These are phyloP conservation scores for Hemileia vastatrix DNA, from an alignment of 1,284 basidiomycete genomes.

Conservation along the genomic window DNA sequence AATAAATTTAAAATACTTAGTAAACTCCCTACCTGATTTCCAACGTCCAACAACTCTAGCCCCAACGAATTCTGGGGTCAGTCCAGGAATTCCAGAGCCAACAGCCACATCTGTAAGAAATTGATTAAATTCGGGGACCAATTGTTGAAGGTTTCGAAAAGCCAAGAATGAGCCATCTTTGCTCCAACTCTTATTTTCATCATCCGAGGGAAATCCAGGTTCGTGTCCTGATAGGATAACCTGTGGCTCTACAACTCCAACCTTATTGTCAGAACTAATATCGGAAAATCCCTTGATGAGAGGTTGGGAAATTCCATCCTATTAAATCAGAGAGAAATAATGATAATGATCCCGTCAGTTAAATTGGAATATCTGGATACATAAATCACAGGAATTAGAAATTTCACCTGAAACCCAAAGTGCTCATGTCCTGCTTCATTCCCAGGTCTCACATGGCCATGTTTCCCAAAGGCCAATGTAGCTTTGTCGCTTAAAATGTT, in stretches of 20 bases:
- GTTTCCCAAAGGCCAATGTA: neutral
- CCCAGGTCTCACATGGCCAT: constrained; percentile 19
- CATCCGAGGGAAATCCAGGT: too few relatives aligned
- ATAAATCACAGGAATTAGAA: neutral
- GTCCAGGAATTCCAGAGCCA: neutral
- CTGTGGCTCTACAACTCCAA: constrained; percentile 16
- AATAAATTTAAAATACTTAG: neutral
- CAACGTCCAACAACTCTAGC: constrained; percentile 23
- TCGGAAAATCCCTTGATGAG: constrained; percentile 6
- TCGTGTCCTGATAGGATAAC: constrained; percentile 20
- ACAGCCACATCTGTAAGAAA: constrained; percentile 14
- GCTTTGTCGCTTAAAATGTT: neutral
- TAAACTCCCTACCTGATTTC: constrained; percentile 16
- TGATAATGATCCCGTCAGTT: neutral
- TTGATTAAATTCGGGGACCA: constrained; percentile 18
- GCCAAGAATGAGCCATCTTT: constrained; percentile 20
- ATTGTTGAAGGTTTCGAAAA: constrained; percentile 17
- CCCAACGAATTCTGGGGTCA: constrained; percentile 19
- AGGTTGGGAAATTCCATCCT: constrained; percentile 21
- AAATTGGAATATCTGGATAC: neutral
- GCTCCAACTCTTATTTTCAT: constrained; percentile 6
- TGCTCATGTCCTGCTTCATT: constrained; percentile 13
- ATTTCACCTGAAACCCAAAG: constrained; percentile 11
- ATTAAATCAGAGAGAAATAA: neutral
- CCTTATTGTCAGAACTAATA: constrained; percentile 6